Base-by-base conservation (phyloP, 495 filamentous ascomycete species). In the Glutinoglossum americanum region DNA sequence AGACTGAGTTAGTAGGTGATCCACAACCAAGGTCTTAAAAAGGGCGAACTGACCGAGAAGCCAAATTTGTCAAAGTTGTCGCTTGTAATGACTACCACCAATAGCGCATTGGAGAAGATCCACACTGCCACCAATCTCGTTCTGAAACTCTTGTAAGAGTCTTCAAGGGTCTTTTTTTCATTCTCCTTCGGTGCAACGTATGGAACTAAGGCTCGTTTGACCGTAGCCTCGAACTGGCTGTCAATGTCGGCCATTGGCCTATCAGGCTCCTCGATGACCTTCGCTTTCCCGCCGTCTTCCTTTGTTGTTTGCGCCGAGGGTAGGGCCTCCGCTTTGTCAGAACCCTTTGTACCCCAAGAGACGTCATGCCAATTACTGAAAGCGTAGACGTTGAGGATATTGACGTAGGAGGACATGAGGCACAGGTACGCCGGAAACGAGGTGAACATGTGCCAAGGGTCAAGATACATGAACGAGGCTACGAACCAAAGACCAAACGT, bases 321-420 rank as follows among this genome's bases (percentile, higher is more conserved):
- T 35, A 99, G 74, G 13, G 87, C 89, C 65, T 99, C 93, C 48
- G 84, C 85, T 72, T 96, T 97, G 72, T 99, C 92, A 10, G 93
- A 87, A 69, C 92, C 92, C 75, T 99, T 97, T 71, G 93, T 97
- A 77, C 92, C 92, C 92, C 92, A 99, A 15, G 92, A 95, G 49
- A 99, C 92, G 72, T 99, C 92, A 73, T 99, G 92, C 93, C 93
- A 99, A 73, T 99, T 99, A 80, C 88, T 92, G 82, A 95, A 99
- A 57, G 89, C 88, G 72, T 99, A 99, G 57, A 99, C 89, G 74
- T 92, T 97, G 62, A 99, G 81, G 61, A 99, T 92, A 72, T 99
- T 99, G 84, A 95, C 87, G 70, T 95, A 99, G 17, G 89, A 94
- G 17, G 92, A 93, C 76, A 93, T 90, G 64, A 94, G 77, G 32